Percentiles rank a stretch among this genome's conserved stretches.
Conservation (phyloP, 1,139 yeast species). For the Pichia inconspicua region DNA sequence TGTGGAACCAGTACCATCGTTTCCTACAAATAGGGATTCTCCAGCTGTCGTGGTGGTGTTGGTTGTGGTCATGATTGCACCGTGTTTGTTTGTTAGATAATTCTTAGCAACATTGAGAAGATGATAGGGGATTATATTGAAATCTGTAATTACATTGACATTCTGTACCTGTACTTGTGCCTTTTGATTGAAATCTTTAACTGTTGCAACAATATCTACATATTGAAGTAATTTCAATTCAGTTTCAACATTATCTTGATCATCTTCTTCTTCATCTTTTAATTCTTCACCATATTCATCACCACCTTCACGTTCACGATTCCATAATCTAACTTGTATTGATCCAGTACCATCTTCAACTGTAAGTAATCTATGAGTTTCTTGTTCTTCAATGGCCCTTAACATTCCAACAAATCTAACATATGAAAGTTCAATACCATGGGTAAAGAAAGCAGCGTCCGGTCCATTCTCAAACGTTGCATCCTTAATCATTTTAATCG, state of each 20-base stretch:
- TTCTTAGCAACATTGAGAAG: conserved; percentile 50
- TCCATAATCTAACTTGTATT: conserved; percentile 64
- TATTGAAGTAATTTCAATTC: conserved; percentile 35
- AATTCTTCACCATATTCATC: conserved; percentile 19
- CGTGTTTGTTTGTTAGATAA: conserved; percentile 39
- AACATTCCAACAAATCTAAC: conserved; percentile 48
- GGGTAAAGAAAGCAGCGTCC: conserved; percentile 67
- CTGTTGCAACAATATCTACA: conserved; percentile 63
- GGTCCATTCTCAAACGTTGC: conserved; percentile 52
- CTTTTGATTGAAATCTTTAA: conserved; percentile 63
- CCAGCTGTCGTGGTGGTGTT: conserved; percentile 7
- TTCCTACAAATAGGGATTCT: neutral
- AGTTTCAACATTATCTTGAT: neutral
- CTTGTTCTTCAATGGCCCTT: conserved; percentile 42
- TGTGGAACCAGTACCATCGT: neutral
- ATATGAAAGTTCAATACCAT: conserved; percentile 46
- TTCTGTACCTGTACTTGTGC: conserved; percentile 59
- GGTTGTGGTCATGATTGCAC: conserved; percentile 1
- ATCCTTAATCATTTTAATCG: conserved; percentile 69
- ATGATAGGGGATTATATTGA: conserved; percentile 72
- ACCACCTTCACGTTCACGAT: conserved; percentile 41
- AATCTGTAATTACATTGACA: conserved; percentile 55
- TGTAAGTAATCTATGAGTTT: conserved; percentile 47
- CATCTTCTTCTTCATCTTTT: conserved; percentile 18
- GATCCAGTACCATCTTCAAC: conserved; percentile 85